These are phyloP conservation scores for Hyaloscypha variabilis DNA, from an alignment of 495 filamentous ascomycete genomes.

Conservation along the genomic window DNA sequence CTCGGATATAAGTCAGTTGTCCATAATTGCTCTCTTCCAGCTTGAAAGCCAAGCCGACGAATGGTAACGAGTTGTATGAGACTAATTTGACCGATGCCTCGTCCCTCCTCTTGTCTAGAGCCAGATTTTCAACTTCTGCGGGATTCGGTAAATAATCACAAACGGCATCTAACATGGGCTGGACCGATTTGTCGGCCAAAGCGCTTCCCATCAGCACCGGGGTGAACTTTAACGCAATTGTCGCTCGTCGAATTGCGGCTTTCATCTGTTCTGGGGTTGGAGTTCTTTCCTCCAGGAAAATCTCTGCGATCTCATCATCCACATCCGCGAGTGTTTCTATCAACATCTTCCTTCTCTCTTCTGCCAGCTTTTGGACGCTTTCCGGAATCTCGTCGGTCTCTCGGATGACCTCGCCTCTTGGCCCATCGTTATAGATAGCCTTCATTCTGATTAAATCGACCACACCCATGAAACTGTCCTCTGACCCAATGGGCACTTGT, in stretches of 20 bases:
- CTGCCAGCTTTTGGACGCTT: slow-evolving; percentile 68
- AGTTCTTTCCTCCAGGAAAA: slow-evolving; percentile 85
- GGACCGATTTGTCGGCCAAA: slow-evolving; percentile 90
- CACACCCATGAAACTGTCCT: slow-evolving; percentile 92
- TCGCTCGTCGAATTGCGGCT: slow-evolving; percentile 86
- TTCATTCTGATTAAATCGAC: slow-evolving; percentile 94
- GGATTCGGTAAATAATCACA: slow-evolving; percentile 97
- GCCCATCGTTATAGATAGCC: slow-evolving; percentile 87
- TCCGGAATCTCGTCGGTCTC: slow-evolving; percentile 81
- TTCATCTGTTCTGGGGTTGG: slow-evolving; percentile 83
- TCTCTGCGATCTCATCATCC: slow-evolving; percentile 96
- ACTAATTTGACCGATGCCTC: slow-evolving; percentile 85
- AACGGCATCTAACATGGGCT: slow-evolving; percentile 96
- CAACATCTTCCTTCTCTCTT: slow-evolving; percentile 79
- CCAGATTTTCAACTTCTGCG: slow-evolving; percentile 83
- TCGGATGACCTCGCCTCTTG: slow-evolving; percentile 68
- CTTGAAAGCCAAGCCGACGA: slow-evolving; percentile 98
- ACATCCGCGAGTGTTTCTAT: slow-evolving; percentile 97
- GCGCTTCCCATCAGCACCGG: slow-evolving; percentile 97
- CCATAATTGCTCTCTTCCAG: slow-evolving; percentile 99
- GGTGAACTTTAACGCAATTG: slow-evolving; percentile 86
- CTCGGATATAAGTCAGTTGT: slow-evolving; percentile 97
- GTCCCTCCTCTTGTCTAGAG: slow-evolving; percentile 77
- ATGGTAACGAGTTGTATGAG: slow-evolving; percentile 89
- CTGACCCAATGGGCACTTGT: slow-evolving; percentile 92